Conservation (phyloP, 345 rosid species). For the Tarenaya hassleriana region DNA sequence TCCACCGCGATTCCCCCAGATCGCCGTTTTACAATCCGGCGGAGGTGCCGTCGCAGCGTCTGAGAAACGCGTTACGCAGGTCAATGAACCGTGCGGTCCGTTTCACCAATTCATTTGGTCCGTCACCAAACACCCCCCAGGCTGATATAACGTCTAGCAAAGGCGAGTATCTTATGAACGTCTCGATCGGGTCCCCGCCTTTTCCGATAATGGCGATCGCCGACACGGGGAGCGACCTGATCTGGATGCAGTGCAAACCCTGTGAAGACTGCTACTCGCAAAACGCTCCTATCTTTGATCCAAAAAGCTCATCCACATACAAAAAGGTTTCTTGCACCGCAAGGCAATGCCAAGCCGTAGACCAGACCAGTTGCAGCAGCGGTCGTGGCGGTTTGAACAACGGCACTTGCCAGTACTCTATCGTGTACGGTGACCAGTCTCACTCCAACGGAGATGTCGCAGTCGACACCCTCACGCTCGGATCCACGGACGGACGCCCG, state of each 20-base stretch:
- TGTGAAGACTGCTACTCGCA: conserved; percentile 28
- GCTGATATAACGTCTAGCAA: conserved; percentile 14
- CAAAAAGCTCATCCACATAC: conserved; percentile 25
- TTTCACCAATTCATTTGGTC: conserved; percentile 1
- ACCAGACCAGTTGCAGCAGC: no score
- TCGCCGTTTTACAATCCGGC: conserved; percentile 30
- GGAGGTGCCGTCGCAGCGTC: conserved; percentile 23
- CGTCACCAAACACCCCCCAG: conserved; percentile 18
- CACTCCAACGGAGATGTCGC: conserved; percentile 40
- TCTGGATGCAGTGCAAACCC: conserved; percentile 30
- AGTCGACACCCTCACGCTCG: conserved; percentile 38
- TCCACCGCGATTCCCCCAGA: conserved; percentile 31
- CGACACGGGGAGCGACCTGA: conserved; percentile 30
- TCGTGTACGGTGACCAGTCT: conserved; percentile 34
- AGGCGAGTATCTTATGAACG: conserved; percentile 27
- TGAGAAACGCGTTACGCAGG: conserved; percentile 24
- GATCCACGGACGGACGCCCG: conserved; percentile 33
- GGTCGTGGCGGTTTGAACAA: conserved; percentile 14
- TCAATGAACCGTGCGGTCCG: conserved; percentile 29
- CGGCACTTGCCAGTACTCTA: conserved; percentile 27
- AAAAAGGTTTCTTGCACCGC: conserved; percentile 21
- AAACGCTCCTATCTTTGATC: conserved; percentile 24
- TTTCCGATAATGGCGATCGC: conserved; percentile 20
- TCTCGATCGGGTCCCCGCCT: conserved; percentile 33
- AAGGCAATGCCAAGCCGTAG: conserved; percentile 14